Percentiles rank a stretch among this genome's conserved stretches.
Conservation (phyloP, 169 alveolate species). For the Eimeria sp. region DNA sequence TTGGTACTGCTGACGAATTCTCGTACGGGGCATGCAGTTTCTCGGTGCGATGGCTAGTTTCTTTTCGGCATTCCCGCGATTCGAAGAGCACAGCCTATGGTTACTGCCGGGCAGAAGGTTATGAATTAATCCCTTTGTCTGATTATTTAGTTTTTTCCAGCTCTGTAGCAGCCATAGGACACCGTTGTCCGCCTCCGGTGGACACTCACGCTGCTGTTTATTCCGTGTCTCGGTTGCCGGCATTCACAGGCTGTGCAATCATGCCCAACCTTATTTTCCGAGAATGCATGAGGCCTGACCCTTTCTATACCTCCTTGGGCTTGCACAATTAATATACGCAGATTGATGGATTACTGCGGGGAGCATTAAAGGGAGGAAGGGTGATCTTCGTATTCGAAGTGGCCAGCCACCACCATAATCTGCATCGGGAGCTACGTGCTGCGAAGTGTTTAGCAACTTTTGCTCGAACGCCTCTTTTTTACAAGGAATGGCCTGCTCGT, state of each 20-base stretch:
- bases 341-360: not conserved
- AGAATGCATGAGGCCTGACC: not conserved
- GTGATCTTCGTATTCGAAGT: not conserved
- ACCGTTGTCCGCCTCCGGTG: not conserved
- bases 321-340: not conserved
- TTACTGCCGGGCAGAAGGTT: not conserved
- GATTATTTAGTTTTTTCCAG: not conserved
- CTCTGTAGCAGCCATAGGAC: not conserved
- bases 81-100: not conserved
- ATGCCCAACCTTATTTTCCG: not conserved
- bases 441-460: not conserved
- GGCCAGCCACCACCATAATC: slow-evolving; percentile 14
- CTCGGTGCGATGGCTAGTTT: slow-evolving; percentile 24
- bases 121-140: not conserved
- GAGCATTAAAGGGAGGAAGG: not conserved
- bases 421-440: not conserved
- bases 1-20: not conserved
- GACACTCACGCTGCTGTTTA: not conserved
- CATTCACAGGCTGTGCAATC: not conserved
- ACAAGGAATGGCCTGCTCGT: slow-evolving; percentile 52
- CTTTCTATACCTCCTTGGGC: not conserved
- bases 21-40: not conserved
- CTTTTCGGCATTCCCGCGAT: not conserved
- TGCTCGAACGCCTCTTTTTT: not conserved
- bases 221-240: slow-evolving; percentile 9